These are phyloP conservation scores for Termitomyces sp. DNA, from an alignment of 768 basidiomycete genomes.

Conservation along the genomic window DNA sequence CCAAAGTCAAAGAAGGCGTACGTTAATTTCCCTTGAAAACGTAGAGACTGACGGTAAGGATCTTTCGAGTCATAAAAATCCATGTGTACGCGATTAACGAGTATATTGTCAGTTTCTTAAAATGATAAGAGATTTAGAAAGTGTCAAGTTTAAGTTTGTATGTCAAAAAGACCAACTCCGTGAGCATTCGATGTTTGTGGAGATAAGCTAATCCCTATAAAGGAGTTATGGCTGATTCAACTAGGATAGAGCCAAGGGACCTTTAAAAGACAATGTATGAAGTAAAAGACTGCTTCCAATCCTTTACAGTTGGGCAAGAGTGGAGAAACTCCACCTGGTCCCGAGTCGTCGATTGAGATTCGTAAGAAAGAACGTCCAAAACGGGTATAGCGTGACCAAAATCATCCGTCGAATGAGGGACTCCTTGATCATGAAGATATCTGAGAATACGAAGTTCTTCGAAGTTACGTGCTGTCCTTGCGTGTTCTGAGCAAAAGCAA, in stretches of 20 bases:
- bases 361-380: too few species aligned
- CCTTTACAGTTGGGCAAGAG: background rate
- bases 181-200: conserved; percentile 16
- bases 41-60: too few species aligned
- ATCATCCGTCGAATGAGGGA: background rate
- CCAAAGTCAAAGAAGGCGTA: too few species aligned
- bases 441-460: background rate
- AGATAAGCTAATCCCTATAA: conserved; percentile 14
- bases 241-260: background rate
- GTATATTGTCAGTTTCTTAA: conserved; percentile 15
- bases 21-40: too few species aligned
- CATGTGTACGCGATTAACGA: conserved; percentile 13
- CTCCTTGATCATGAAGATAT: background rate
- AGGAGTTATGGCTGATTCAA: background rate
- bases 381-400: background rate
- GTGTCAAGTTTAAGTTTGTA: background rate
- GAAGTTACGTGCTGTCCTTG: conserved; percentile 3
- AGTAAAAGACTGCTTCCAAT: background rate
- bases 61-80: background rate
- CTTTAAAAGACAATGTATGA: too few species aligned
- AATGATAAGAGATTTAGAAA: background rate
- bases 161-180: conserved; percentile 12
- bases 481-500: conserved; percentile 3
- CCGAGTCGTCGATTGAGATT: background rate
- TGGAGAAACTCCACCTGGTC: background rate